Evolutionary conservation across 2,329 filamentous ascomycete species (phyloP).

Genomic region (Penicillium corylophilum): DNA sequence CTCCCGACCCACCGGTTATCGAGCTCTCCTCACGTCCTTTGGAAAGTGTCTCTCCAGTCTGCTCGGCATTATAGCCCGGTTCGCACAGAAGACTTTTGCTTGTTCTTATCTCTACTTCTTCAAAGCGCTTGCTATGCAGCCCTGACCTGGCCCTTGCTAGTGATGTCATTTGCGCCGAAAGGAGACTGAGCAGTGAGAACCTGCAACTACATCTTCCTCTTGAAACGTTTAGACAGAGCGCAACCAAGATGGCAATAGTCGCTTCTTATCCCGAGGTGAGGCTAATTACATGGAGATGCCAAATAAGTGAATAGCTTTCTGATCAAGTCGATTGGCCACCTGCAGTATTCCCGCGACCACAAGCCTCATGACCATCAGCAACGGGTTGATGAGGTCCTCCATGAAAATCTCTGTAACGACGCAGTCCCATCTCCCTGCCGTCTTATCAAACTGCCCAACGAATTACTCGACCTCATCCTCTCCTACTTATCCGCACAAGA

Average conservation of each 20-base stretch:
- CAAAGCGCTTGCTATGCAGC: constrained; percentile 5
- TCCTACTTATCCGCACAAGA: constrained; percentile 64
- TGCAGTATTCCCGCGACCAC: constrained; percentile 4
- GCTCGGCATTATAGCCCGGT: constrained; percentile 1
- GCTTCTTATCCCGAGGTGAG: background rate
- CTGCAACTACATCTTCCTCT: constrained; percentile 1
- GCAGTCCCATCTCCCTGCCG: constrained; percentile 12
- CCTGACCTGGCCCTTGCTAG: background rate
- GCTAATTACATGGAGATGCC: too few species aligned
- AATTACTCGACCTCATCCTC: constrained; percentile 73
- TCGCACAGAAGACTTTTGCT: background rate
- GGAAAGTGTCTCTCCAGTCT: constrained; percentile 1
- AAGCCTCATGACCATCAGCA: constrained; percentile 5
- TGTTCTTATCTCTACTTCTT: background rate
- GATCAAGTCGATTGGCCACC: background rate
- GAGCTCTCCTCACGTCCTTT: constrained; percentile 1
- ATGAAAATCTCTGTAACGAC: constrained; percentile 1
- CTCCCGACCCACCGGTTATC: constrained; percentile 7
- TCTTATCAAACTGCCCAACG: constrained; percentile 61
- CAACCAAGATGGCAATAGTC: constrained; percentile 5
- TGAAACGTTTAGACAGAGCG: background rate
- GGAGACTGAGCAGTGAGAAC: constrained; percentile 5
- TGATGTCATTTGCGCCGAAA: constrained; percentile 22
- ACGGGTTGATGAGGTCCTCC: constrained; percentile 10
- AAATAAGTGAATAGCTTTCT: background rate